These are phyloP conservation scores for Rubia yunnanensis DNA, from an alignment of 257 asterid genomes.

Conservation along the genomic window DNA sequence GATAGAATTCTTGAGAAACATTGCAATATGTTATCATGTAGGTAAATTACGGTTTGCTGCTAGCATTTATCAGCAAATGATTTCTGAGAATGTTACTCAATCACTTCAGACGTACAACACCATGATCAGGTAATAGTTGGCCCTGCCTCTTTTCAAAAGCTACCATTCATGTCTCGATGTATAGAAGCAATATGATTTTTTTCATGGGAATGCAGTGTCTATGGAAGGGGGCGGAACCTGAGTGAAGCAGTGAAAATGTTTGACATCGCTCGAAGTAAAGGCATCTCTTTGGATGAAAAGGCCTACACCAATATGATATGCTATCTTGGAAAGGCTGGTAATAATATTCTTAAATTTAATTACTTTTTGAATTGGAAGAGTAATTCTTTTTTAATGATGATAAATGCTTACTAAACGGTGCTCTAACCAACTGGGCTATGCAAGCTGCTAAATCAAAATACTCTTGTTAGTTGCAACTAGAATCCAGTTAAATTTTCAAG, in stretches of 20 bases:
- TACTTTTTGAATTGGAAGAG: neutral
- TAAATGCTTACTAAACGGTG: neutral
- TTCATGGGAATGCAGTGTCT: slow-evolving; percentile 48
- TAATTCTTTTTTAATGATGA: neutral
- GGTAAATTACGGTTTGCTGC: slow-evolving; percentile 70
- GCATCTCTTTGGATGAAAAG: slow-evolving; percentile 73
- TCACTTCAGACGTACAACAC: slow-evolving; percentile 81
- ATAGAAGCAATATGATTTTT: slow-evolving; percentile 9
- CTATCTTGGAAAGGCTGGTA: slow-evolving; percentile 90
- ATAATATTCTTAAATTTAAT: neutral
- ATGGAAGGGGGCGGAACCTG: slow-evolving; percentile 70
- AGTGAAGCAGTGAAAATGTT: slow-evolving; percentile 68
- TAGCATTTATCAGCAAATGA: slow-evolving; percentile 72
- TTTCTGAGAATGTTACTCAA: slow-evolving; percentile 45
- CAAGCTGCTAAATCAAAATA: no score
- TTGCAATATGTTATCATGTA: slow-evolving; percentile 27
- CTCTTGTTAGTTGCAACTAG: neutral
- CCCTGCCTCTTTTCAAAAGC: slow-evolving; percentile 8
- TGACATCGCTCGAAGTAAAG: slow-evolving; percentile 49
- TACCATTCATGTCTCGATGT: neutral
- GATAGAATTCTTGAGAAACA: slow-evolving; percentile 5
- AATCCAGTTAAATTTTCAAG: neutral
- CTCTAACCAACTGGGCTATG: no score
- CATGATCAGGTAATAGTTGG: slow-evolving; percentile 73
- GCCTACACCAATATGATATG: slow-evolving; percentile 72